Percentiles rank a stretch among this genome's conserved stretches.
Evolutionary conservation across 495 filamentous ascomycete genomes (phyloP).

Genomic region (Thermothielavioides terrestris): DNA sequence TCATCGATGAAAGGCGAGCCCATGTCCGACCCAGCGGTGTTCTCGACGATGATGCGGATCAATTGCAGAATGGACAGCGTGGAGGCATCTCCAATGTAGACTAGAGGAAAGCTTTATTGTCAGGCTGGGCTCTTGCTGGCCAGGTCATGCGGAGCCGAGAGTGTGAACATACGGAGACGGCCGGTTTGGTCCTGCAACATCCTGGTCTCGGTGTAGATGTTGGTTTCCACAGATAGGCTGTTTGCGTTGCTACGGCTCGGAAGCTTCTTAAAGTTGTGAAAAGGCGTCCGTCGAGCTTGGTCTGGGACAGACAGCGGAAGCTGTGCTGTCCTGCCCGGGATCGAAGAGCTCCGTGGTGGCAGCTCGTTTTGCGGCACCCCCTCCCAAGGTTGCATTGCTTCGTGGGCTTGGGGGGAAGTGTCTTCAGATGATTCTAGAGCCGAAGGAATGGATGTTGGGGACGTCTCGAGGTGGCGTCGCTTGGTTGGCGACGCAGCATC

Average conservation of each 20-base stretch:
- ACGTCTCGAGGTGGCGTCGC: conserved; percentile 35
- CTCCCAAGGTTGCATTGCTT: conserved; percentile 19
- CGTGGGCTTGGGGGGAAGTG: conserved; percentile 10
- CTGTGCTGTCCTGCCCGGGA: conserved; percentile 15
- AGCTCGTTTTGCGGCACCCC: conserved; percentile 13
- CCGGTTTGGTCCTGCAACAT: conserved; percentile 54
- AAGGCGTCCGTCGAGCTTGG: conserved; percentile 14
- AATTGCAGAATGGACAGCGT: conserved; percentile 64
- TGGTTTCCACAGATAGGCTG: conserved; percentile 49
- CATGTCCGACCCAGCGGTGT: conserved; percentile 45
- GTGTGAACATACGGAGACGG: conserved; percentile 48
- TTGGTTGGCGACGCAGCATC: conserved; percentile 37
- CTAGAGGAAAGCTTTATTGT: conserved; percentile 20
- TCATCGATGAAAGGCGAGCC: conserved; percentile 59
- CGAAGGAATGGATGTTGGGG: conserved; percentile 20
- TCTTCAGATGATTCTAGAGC: conserved; percentile 13
- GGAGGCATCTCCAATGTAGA: conserved; percentile 67
- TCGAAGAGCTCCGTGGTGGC: conserved; percentile 9
- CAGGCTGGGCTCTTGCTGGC: no score
- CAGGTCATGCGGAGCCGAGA: no score
- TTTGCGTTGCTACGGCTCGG: conserved; percentile 43
- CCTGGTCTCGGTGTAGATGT: conserved; percentile 46
- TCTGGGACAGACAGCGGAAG: conserved; percentile 11
- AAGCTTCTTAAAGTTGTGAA: conserved; percentile 40
- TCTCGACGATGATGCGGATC: conserved; percentile 63